Evolutionary conservation across 495 filamentous ascomycete species (phyloP).

Genomic region (Neurospora sp.): DNA sequence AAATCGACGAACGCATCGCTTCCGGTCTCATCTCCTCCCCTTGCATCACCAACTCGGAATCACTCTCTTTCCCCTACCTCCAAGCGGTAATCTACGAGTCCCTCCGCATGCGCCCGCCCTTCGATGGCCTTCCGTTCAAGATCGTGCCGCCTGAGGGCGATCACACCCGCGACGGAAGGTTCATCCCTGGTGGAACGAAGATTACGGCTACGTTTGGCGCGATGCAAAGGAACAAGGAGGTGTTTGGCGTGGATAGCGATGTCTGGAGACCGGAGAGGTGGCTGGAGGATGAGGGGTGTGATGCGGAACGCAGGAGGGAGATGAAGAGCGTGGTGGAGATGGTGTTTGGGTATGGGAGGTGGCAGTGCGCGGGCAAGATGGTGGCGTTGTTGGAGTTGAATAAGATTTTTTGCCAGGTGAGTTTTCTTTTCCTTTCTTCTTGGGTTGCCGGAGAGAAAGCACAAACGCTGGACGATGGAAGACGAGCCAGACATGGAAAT

Average conservation of each 20-base stretch:
- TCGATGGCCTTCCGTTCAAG: constrained; percentile 26
- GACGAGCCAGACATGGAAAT: neutral
- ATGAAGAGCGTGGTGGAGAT: constrained; percentile 32
- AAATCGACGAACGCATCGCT: constrained; percentile 39
- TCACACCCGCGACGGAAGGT: constrained; percentile 29
- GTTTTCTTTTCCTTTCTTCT: constrained; percentile 1
- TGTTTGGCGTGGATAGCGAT: constrained; percentile 40
- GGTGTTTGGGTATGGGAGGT: constrained; percentile 34
- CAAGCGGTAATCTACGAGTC: constrained; percentile 43
- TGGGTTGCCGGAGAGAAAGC: neutral
- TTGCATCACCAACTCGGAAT: constrained; percentile 28
- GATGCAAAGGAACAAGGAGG: constrained; percentile 20
- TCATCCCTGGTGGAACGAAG: constrained; percentile 41
- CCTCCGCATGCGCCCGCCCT: constrained; percentile 34
- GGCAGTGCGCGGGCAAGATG: constrained; percentile 34
- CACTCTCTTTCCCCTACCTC: constrained; percentile 30
- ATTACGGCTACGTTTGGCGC: constrained; percentile 38
- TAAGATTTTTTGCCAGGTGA: constrained; percentile 49
- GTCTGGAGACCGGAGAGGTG: constrained; percentile 48
- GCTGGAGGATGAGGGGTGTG: constrained; percentile 25
- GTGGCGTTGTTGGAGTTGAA: constrained; percentile 41
- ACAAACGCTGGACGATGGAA: neutral
- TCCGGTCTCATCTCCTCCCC: constrained; percentile 20
- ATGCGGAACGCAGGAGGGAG: constrained; percentile 18
- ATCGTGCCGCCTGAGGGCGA: constrained; percentile 44